Percentiles rank a stretch among this genome's conserved stretches.
Evolutionary conservation across 805 yeast species (phyloP).

Genomic region (Candida incommunis): DNA sequence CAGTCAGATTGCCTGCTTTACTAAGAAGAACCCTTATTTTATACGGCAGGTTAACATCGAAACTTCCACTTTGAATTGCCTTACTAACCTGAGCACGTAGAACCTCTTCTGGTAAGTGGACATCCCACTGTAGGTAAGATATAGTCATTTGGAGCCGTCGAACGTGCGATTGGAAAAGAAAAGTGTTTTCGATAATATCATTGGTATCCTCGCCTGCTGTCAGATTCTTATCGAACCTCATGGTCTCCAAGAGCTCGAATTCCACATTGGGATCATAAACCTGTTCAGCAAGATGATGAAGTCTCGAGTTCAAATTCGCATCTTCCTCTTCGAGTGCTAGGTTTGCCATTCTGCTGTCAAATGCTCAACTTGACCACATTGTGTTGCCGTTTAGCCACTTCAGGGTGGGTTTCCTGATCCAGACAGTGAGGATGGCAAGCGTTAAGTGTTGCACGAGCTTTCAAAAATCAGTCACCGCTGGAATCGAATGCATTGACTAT

Average conservation of each 20-base stretch:
- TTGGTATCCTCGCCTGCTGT: no score
- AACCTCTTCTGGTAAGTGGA: slow-evolving; percentile 26
- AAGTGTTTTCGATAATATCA: slow-evolving; percentile 25
- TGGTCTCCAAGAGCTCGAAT: not conserved
- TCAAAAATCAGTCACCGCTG: no score
- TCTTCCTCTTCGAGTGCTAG: no score
- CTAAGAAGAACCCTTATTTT: slow-evolving; percentile 33
- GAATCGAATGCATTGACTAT: no score
- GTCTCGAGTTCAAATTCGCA: no score
- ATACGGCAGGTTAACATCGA: slow-evolving; percentile 20
- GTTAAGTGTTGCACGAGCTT: no score
- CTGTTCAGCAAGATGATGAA: not conserved
- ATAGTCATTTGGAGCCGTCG: slow-evolving; percentile 39
- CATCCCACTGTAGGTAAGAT: slow-evolving; percentile 36
- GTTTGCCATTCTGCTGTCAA: no score
- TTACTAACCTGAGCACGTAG: slow-evolving; percentile 26
- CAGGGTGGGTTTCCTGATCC: no score
- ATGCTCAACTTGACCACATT: no score
- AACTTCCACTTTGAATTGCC: not conserved
- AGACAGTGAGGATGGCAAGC: no score
- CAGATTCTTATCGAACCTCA: not conserved
- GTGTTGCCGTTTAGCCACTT: no score
- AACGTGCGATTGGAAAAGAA: slow-evolving; percentile 45
- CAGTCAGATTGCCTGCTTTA: slow-evolving; percentile 21
- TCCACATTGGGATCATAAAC: not conserved